phyloP scores from a whole-genome alignment of 2,329 filamentous ascomycete genomes.

The Ophiocordyceps camponoti-floridani region DNA sequence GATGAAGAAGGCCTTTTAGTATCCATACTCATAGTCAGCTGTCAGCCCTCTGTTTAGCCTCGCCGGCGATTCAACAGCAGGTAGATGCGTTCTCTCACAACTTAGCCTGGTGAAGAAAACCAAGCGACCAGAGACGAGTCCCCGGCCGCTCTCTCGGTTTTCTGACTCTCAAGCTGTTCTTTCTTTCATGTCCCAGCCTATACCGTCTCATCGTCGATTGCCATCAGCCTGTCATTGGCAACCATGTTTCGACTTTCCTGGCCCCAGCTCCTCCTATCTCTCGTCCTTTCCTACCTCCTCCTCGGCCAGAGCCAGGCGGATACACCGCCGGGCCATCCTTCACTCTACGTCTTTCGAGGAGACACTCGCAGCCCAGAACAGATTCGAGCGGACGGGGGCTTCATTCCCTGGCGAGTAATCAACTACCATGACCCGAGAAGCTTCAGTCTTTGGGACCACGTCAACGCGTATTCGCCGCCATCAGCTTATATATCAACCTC shows the following conservation, averaged over 20 bases:
- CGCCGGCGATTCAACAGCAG: too few species aligned
- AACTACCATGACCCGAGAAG: neutral
- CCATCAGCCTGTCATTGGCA: neutral
- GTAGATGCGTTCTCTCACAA: too few species aligned
- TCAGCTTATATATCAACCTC: neutral
- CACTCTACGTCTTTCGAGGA: neutral
- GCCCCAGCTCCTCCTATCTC: neutral
- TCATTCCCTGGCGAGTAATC: neutral
- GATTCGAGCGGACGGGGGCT: neutral
- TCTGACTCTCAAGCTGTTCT: neutral
- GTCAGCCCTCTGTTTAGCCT: too few species aligned
- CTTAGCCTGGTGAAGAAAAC: too few species aligned
- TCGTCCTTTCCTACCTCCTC: neutral
- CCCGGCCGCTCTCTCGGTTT: too few species aligned
- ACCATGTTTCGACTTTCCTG: neutral
- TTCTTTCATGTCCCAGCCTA: neutral
- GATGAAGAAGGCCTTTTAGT: too few species aligned
- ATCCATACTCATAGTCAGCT: too few species aligned
- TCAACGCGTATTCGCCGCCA: neutral
- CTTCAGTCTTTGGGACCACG: neutral
- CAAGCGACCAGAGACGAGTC: too few species aligned
- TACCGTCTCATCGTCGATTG: neutral
- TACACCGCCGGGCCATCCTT: neutral
- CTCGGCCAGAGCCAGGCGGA: neutral
- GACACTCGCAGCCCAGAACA: neutral